Conservation (phyloP, 768 basidiomycete genomes). For the Pleurotus cornucopiae region DNA sequence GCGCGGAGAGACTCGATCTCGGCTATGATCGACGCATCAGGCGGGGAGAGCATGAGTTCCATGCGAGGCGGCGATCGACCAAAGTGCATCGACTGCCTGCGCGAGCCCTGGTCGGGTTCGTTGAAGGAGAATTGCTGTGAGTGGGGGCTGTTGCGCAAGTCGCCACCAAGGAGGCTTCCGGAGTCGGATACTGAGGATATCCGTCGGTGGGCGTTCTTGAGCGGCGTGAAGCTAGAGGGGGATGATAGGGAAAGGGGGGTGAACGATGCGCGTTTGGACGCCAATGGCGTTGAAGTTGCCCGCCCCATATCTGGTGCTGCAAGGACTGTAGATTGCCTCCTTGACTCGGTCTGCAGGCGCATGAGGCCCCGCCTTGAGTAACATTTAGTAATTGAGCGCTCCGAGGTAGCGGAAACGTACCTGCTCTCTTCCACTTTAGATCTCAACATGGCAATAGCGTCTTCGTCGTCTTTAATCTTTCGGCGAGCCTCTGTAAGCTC, state of each 20-base stretch:
- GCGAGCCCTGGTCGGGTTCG: slow-evolving; percentile 24
- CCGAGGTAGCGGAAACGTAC: slow-evolving; percentile 28
- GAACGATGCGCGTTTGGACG: slow-evolving; percentile 68
- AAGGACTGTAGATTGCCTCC: slow-evolving; percentile 50
- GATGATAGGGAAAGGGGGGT: slow-evolving; percentile 61
- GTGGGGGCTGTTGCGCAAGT: slow-evolving; percentile 30
- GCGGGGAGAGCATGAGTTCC: slow-evolving; percentile 23
- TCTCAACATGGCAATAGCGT: slow-evolving; percentile 69
- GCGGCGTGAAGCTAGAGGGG: slow-evolving; percentile 27
- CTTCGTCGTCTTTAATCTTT: slow-evolving; percentile 68
- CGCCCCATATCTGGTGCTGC: slow-evolving; percentile 54
- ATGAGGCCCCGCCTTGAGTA: slow-evolving; percentile 70
- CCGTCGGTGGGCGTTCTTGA: slow-evolving; percentile 55
- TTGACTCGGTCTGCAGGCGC: slow-evolving; percentile 77
- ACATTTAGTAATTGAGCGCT: slow-evolving; percentile 3
- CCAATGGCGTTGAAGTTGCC: background rate
- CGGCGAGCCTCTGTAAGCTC: slow-evolving; percentile 45
- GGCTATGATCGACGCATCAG: slow-evolving; percentile 17
- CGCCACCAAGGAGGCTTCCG: slow-evolving; percentile 27
- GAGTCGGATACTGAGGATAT: slow-evolving; percentile 74
- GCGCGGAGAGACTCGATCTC: slow-evolving; percentile 58
- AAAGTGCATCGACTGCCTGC: slow-evolving; percentile 51
- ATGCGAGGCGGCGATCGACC: slow-evolving; percentile 45
- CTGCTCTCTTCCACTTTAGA: slow-evolving; percentile 88
- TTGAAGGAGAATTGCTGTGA: slow-evolving; percentile 28